Evolutionary conservation across 2,329 filamentous ascomycete species (phyloP), one percentile per base, ranked within the genome.

Genomic region (Xylaria digitata): DNA sequence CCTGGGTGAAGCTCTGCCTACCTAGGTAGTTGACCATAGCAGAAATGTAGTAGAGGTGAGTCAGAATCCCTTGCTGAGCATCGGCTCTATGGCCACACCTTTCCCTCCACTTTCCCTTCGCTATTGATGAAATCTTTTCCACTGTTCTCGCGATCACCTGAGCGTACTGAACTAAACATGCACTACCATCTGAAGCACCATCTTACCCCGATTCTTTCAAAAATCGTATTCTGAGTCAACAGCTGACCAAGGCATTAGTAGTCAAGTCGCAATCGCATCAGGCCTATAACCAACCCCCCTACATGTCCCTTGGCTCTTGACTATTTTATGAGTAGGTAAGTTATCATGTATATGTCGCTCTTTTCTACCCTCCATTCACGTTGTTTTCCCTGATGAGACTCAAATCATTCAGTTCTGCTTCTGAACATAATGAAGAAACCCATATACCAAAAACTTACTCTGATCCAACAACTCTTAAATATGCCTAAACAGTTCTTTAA

Each of bases 381-480:
- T 40, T 77, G 11, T 66, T 77, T 80, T 84, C 78, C 76, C 83
- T 90, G 89, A 91, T 91, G 89, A 91, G 82, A 81, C 74, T 71
- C 80, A 81, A 82, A 67, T 83, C 79, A 83, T 85, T 85, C 89
- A 91, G 89, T 91, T 91, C 89, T 91, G 89, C 89, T 91, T 86
- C 89, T 91, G 89, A 91, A 87, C 74, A 76, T 78, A 73, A 80
- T 90, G 88, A 89, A 86, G 89, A 90, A 78, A 87, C 79, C 83
- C 78, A 82, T 82, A 84, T 88, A 89, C 88, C 87, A 90, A 83
- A 89, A 86, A 83, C 21, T 68, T 73, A 80, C 81, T 84, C 83
- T 89, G 74, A 75, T 66, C 79, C 67, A 69, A 69, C 72, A 74
- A 72, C 59, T 26, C n/a, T 15, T 48, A 26, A 34, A 26, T 37